phyloP scores from a whole-genome alignment of 2,329 filamentous ascomycete genomes.

The Fusarium sp. region DNA sequence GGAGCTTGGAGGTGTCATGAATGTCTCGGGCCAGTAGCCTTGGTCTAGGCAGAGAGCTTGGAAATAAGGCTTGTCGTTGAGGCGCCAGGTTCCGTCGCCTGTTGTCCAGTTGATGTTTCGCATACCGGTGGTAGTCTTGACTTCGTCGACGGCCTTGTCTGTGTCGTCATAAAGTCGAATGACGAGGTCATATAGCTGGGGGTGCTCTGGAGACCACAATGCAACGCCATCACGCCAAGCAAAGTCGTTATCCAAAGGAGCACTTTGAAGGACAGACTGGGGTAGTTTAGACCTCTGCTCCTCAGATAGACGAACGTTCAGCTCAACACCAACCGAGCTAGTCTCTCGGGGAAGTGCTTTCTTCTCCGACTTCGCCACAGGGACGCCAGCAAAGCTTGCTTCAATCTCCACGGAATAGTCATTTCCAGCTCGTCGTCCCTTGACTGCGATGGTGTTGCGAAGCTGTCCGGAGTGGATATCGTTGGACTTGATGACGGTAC shows the following conservation, averaged over 20 bases:
- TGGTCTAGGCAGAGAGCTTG: constrained; percentile 72
- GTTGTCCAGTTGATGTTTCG: constrained; percentile 70
- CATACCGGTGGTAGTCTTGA: constrained; percentile 72
- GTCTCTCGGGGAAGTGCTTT: constrained; percentile 63
- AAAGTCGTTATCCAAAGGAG: constrained; percentile 54
- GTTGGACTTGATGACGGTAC: constrained; percentile 69
- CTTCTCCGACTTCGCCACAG: constrained; percentile 60
- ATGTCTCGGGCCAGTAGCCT: constrained; percentile 73
- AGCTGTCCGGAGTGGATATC: constrained; percentile 66
- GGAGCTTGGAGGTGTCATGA: constrained; percentile 68
- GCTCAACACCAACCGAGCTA: constrained; percentile 61
- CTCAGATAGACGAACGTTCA: constrained; percentile 63
- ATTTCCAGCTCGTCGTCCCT: constrained; percentile 62
- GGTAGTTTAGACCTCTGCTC: constrained; percentile 58
- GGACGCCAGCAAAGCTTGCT: constrained; percentile 63
- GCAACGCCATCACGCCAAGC: constrained; percentile 69
- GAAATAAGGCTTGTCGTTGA: constrained; percentile 71
- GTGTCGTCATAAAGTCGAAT: constrained; percentile 64
- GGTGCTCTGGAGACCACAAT: constrained; percentile 72
- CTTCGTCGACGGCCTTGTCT: constrained; percentile 64
- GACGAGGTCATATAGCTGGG: constrained; percentile 67
- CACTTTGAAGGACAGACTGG: constrained; percentile 49
- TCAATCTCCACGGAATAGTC: constrained; percentile 66
- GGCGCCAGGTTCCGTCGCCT: constrained; percentile 69
- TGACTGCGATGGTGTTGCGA: constrained; percentile 63